Evolutionary conservation across 148 eudicot genomes (phyloP).

Genomic region (Rhododendron griersonianum): DNA sequence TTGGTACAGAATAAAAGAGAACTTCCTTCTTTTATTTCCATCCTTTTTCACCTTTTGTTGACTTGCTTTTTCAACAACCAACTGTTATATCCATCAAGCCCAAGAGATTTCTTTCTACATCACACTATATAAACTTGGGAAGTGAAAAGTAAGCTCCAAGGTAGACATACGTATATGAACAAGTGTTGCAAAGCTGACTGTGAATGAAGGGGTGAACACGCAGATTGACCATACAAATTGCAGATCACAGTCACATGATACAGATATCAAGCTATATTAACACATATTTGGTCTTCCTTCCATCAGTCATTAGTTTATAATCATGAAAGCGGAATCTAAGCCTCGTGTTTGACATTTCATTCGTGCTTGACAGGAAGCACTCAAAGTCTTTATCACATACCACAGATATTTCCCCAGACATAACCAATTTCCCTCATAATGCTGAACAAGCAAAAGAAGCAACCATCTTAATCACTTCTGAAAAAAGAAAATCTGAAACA

Average conservation of each 20-base stretch:
- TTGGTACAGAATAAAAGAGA: neutral
- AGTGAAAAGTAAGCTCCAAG: neutral
- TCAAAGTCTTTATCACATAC: neutral
- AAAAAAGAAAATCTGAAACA: neutral
- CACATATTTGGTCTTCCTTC: neutral
- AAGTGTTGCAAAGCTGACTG: conserved; percentile 5
- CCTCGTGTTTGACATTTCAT: neutral
- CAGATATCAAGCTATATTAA: neutral
- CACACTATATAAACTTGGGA: neutral
- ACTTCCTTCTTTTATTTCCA: neutral
- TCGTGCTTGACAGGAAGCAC: neutral
- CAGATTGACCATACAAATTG: neutral
- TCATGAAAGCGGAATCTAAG: neutral
- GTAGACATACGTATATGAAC: neutral
- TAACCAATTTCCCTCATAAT: neutral
- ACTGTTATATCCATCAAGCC: neutral
- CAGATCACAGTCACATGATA: neutral
- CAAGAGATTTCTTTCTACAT: neutral
- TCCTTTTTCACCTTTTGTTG: neutral
- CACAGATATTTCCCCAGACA: neutral
- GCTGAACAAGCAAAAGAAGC: neutral
- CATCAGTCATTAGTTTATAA: neutral
- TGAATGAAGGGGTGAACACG: neutral
- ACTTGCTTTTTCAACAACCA: neutral
- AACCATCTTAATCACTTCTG: neutral